Evolutionary conservation across 2,329 filamentous ascomycete genomes (phyloP).

Genomic region (Alternaria arbusti): DNA sequence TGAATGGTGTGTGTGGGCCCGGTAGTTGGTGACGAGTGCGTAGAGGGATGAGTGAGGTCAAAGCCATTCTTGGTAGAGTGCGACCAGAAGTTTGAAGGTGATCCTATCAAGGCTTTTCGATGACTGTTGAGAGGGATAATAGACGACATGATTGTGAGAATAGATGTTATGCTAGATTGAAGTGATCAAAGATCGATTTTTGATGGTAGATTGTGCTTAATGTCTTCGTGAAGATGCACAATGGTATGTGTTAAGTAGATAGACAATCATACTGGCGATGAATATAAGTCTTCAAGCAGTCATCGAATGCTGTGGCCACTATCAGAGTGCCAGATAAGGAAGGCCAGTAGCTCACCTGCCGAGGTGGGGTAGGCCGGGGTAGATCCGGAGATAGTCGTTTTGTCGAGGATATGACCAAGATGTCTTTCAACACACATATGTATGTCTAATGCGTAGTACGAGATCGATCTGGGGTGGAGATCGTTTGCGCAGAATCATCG

Average conservation of each 20-base stretch:
- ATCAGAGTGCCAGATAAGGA: constrained; percentile 19
- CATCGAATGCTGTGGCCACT: constrained; percentile 1
- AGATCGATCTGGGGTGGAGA: neutral
- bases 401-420: constrained; percentile 9
- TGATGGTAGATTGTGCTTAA: neutral
- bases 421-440: neutral
- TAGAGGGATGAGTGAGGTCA: constrained; percentile 53
- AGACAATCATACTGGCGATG: neutral
- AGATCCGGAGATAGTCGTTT: constrained; percentile 18
- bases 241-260: neutral
- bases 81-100: constrained; percentile 53
- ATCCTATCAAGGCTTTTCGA: constrained; percentile 52
- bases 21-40: constrained; percentile 30
- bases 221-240: neutral
- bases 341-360: constrained; percentile 13
- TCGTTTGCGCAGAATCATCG: neutral
- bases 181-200: neutral
- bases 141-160: constrained; percentile 6
- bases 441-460: neutral
- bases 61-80: constrained; percentile 53
- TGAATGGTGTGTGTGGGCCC: constrained; percentile 22
- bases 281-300: neutral
- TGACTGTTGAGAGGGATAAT: neutral
- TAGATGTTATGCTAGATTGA: neutral
- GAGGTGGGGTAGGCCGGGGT: constrained; percentile 22